Evolutionary conservation across 768 basidiomycete species (phyloP).

Genomic region (Leccinum subtestaceum): DNA sequence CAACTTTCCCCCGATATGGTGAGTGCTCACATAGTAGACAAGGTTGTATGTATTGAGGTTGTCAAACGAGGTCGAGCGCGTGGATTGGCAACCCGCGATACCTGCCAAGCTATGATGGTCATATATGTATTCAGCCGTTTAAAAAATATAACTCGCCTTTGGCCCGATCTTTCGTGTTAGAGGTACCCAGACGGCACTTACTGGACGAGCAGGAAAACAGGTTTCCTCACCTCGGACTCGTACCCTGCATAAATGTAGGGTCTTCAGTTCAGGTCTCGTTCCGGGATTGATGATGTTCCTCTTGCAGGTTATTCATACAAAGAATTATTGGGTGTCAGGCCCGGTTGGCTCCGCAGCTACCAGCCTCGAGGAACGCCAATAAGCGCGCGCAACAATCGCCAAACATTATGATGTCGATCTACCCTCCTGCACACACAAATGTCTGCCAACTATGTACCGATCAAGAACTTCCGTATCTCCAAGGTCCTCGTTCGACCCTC

Average conservation of each 20-base stretch:
- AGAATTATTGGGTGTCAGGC: conserved; percentile 26
- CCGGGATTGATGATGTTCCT: neutral
- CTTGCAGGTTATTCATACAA: conserved; percentile 27
- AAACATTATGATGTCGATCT: conserved; percentile 23
- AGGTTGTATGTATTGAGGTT: conserved; percentile 2
- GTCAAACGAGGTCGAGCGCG: conserved; percentile 51
- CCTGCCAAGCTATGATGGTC: conserved; percentile 19
- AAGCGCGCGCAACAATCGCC: conserved; percentile 21
- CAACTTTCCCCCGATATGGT: conserved; percentile 79
- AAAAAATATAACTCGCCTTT: too few relatives aligned
- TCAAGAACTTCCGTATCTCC: conserved; percentile 12
- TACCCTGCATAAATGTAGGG: conserved; percentile 16
- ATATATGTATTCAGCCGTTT: neutral
- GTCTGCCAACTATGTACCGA: conserved; percentile 14
- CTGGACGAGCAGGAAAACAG: conserved; percentile 24
- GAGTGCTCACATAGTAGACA: conserved; percentile 16
- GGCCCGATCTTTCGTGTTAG: too few relatives aligned
- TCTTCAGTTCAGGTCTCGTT: neutral
- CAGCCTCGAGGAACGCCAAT: conserved; percentile 12
- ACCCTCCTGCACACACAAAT: conserved; percentile 13
- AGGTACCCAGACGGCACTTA: conserved; percentile 2
- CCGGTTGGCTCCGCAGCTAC: conserved; percentile 14
- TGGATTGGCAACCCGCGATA: conserved; percentile 57
- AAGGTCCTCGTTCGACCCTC: too few relatives aligned
- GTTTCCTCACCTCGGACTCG: conserved; percentile 12